Conservation (phyloP, 1,284 basidiomycete genomes). For the Phellinidium pouzarii region DNA sequence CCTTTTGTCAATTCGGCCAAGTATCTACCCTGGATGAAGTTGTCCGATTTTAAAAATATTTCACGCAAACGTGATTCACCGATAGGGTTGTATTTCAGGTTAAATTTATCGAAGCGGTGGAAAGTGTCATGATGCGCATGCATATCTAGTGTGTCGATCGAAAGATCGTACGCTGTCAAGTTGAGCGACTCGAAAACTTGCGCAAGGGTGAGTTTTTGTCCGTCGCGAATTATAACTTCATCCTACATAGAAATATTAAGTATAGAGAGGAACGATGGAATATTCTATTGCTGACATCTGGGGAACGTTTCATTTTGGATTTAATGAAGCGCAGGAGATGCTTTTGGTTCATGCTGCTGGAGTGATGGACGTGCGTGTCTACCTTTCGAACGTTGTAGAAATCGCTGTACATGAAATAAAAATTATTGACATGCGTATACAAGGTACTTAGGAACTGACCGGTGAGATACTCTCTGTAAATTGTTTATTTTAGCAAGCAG, state of each 20-base stretch:
- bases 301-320: slow-evolving; percentile 85
- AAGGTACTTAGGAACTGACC: slow-evolving; percentile 33
- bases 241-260: slow-evolving; percentile 53
- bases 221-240: slow-evolving; percentile 93
- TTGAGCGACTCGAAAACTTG: slow-evolving; percentile 96
- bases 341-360: slow-evolving; percentile 99
- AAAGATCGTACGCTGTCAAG: slow-evolving; percentile 94
- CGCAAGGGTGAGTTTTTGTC: slow-evolving; percentile 80
- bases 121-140: slow-evolving; percentile 97
- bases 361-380: slow-evolving; percentile 98
- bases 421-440: not conserved
- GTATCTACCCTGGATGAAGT: slow-evolving; percentile 87
- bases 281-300: slow-evolving; percentile 44
- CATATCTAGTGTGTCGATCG: slow-evolving; percentile 99
- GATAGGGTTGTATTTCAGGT: slow-evolving; percentile 89
- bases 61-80: slow-evolving; percentile 93
- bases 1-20: slow-evolving; percentile 92
- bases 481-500: not conserved
- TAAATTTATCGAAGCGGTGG: slow-evolving; percentile 97
- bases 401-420: slow-evolving; percentile 51
- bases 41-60: slow-evolving; percentile 99
- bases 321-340: slow-evolving; percentile 99
- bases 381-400: slow-evolving; percentile 99
- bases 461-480: slow-evolving; percentile 61
- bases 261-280: not conserved